phyloP scores from a whole-genome alignment of 2,329 filamentous ascomycete species.

The Fusarium miscanthi region DNA sequence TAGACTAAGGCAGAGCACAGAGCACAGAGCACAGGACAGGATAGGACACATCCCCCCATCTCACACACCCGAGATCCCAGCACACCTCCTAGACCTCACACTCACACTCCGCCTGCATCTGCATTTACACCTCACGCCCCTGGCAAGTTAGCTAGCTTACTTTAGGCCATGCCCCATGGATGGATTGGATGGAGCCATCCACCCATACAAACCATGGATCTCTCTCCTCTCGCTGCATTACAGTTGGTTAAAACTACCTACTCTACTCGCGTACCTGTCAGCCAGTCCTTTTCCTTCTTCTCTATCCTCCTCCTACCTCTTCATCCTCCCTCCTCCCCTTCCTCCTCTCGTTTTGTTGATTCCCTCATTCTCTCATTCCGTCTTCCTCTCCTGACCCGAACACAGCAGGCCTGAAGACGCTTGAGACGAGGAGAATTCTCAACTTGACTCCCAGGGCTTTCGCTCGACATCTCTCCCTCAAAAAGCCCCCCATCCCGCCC shows the following conservation, averaged over 20 bases:
- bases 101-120: background rate
- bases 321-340: slow-evolving; percentile 56
- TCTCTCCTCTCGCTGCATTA: slow-evolving; percentile 27
- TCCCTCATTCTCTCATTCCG: slow-evolving; percentile 60
- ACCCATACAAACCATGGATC: slow-evolving; percentile 24
- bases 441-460: slow-evolving; percentile 24
- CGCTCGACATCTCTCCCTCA: slow-evolving; percentile 22
- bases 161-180: slow-evolving; percentile 6
- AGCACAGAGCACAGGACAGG: background rate
- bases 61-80: slow-evolving; percentile 24
- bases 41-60: background rate
- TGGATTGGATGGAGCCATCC: slow-evolving; percentile 21
- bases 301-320: slow-evolving; percentile 65
- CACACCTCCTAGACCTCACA: slow-evolving; percentile 5
- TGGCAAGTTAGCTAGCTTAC: background rate
- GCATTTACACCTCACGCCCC: slow-evolving; percentile 1
- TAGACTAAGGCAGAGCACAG: slow-evolving; percentile 2
- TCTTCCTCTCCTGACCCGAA: slow-evolving; percentile 61
- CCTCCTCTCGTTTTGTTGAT: slow-evolving; percentile 59
- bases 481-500: slow-evolving; percentile 29
- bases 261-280: slow-evolving; percentile 55
- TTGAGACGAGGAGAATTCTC: slow-evolving; percentile 52
- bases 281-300: slow-evolving; percentile 67
- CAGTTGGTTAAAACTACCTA: slow-evolving; percentile 53
- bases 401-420: slow-evolving; percentile 50